A percentile compares a stretch with the other conserved stretches of the same genome.
phyloP scores from a whole-genome alignment of 139 green algal species.

The Chlorella sp. region DNA sequence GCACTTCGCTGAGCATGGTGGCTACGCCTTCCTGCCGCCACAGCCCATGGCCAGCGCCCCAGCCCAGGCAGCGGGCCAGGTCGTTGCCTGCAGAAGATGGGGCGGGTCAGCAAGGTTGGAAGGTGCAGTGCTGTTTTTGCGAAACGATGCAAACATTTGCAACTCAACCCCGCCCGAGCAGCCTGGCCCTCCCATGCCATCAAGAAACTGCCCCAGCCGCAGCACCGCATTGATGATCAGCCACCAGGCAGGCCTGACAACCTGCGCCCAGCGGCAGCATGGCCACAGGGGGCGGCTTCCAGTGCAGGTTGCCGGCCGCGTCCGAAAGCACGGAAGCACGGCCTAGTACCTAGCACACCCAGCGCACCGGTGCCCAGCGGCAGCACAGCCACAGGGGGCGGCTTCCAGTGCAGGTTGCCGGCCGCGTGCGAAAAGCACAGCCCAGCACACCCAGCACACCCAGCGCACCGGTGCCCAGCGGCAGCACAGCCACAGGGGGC shows the following conservation, averaged over 20 bases:
- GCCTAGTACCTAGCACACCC: no score
- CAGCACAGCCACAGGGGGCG: not conserved
- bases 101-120: not conserved
- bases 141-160: no score
- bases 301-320: not conserved
- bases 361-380: not conserved
- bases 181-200: no score
- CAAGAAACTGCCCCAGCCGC: no score
- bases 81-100: constrained; percentile 71
- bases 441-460: no score
- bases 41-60: constrained; percentile 67
- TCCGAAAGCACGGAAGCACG: not conserved
- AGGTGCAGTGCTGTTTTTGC: not conserved
- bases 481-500: constrained; percentile 79
- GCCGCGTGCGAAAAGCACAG: not conserved
- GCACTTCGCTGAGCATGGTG: constrained; percentile 67
- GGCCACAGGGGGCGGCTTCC: not conserved
- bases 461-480: constrained; percentile 72
- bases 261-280: not conserved
- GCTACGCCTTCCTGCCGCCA: constrained; percentile 39
- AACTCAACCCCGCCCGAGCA: no score
- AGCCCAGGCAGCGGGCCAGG: constrained; percentile 83
- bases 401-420: no score
- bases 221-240: no score
- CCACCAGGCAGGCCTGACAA: not conserved